A percentile compares a stretch with the other conserved stretches of the same genome.
Conservation (phyloP, 2,329 filamentous ascomycete species). For the Rugonectria rugulosa region DNA sequence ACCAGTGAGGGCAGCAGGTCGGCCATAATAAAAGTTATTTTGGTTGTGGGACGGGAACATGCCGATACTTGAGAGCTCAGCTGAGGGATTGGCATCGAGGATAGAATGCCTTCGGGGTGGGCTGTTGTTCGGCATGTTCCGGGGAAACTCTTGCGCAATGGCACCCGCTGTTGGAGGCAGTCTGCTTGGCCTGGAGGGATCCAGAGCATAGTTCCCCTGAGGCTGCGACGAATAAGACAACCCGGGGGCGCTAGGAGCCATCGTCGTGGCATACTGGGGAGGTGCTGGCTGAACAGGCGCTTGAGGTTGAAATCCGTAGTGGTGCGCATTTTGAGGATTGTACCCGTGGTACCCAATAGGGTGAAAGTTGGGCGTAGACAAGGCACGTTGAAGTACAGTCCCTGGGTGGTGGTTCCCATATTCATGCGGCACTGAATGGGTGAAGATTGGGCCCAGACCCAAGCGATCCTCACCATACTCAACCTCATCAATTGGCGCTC, state of each 20-base stretch:
- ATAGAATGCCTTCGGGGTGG: conserved; percentile 25
- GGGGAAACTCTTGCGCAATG: conserved; percentile 34
- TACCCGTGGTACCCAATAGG: conserved; percentile 10
- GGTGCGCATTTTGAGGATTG: conserved; percentile 3
- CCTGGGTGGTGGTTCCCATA: conserved; percentile 17
- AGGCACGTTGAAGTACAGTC: conserved; percentile 36
- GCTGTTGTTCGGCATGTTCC: conserved; percentile 34
- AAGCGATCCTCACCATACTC: conserved; percentile 43
- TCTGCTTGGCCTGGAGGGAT: conserved; percentile 20
- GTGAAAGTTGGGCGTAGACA: conserved; percentile 36
- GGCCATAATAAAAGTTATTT: conserved; percentile 19
- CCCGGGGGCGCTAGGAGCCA: conserved; percentile 24
- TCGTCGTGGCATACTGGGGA: conserved; percentile 17
- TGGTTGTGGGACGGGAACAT: conserved; percentile 14
- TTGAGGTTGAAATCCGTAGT: conserved; percentile 23
- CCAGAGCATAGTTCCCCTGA: conserved; percentile 35
- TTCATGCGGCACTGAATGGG: conserved; percentile 23
- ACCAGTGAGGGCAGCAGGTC: conserved; percentile 15
- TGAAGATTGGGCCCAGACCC: conserved; percentile 13
- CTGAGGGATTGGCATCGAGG: conserved; percentile 26
- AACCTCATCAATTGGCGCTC: conserved; percentile 68
- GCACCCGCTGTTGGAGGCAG: conserved; percentile 25
- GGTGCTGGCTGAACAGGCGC: conserved; percentile 4
- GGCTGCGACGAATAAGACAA: conserved; percentile 22
- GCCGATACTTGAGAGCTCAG: conserved; percentile 21